Evolutionary conservation across 352 stramenopile species (phyloP).

Genomic region (Elongisporangium senticosum): DNA sequence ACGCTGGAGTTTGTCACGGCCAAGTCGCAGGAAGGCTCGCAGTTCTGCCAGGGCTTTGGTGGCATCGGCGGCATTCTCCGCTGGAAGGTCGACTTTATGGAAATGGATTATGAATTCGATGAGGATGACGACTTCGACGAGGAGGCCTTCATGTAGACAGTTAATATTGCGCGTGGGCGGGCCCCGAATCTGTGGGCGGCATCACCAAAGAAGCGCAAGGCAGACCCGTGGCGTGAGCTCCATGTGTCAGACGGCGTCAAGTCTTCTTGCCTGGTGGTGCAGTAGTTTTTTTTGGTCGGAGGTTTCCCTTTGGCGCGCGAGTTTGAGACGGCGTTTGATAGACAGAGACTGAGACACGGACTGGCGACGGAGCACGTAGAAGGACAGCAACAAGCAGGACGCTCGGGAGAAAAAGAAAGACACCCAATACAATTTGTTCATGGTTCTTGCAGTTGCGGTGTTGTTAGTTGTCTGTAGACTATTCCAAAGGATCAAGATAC

Average conservation of each 20-base stretch:
- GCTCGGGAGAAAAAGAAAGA: not conserved
- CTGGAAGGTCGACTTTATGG: constrained; percentile 99
- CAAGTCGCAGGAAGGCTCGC: constrained; percentile 96
- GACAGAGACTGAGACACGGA: not conserved
- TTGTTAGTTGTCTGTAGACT: too few relatives aligned
- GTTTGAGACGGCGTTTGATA: not conserved
- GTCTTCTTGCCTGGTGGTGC: not conserved
- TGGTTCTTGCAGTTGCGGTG: too few relatives aligned
- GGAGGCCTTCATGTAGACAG: constrained; percentile 78
- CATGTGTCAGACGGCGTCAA: too few relatives aligned
- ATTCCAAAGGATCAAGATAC: too few relatives aligned
- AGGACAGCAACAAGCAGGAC: not conserved
- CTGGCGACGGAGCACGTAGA: not conserved
- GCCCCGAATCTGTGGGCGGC: not conserved
- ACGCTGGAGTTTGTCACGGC: constrained; percentile 99
- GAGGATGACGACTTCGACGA: constrained; percentile 86
- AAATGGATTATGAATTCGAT: constrained; percentile 94
- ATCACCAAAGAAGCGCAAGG: not conserved
- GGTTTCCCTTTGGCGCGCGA: not conserved
- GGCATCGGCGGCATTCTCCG: constrained; percentile 98
- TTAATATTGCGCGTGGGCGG: constrained; percentile 45
- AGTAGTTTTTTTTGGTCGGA: not conserved
- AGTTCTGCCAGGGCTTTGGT: constrained; percentile 99
- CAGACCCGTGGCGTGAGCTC: not conserved
- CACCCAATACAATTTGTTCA: not conserved